phyloP scores from a whole-genome alignment of 495 filamentous ascomycete genomes.

The Usnea hakonensis region DNA sequence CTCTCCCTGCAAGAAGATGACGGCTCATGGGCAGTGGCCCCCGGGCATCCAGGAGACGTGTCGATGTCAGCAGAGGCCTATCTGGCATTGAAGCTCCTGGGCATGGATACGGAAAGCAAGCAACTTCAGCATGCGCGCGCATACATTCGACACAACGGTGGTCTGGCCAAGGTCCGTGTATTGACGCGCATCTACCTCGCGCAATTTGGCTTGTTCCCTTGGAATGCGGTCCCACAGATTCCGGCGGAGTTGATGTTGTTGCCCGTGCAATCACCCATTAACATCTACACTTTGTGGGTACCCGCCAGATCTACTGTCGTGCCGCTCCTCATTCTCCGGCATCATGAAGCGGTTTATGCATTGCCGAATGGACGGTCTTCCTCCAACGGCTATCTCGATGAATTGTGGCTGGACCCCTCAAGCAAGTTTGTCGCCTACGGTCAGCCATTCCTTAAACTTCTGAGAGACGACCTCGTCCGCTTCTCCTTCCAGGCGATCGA shows the following conservation, averaged over 20 bases:
- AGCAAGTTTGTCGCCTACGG: slow-evolving; percentile 28
- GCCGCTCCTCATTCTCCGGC: slow-evolving; percentile 30
- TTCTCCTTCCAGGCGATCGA: slow-evolving; percentile 27
- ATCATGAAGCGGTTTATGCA: slow-evolving; percentile 29
- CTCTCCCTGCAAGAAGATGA: slow-evolving; percentile 29
- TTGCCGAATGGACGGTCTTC: slow-evolving; percentile 28
- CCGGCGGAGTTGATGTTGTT: slow-evolving; percentile 34
- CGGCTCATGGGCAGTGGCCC: slow-evolving; percentile 35
- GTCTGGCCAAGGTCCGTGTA: slow-evolving; percentile 31
- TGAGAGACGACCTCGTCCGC: slow-evolving; percentile 12
- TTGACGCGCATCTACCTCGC: slow-evolving; percentile 33
- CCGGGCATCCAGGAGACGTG: slow-evolving; percentile 30
- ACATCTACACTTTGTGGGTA: slow-evolving; percentile 29
- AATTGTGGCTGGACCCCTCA: slow-evolving; percentile 28
- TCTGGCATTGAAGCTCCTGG: slow-evolving; percentile 34
- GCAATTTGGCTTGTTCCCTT: slow-evolving; percentile 35
- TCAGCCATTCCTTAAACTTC: slow-evolving; percentile 11
- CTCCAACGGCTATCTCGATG: slow-evolving; percentile 30
- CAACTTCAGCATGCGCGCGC: slow-evolving; percentile 26
- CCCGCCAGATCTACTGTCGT: slow-evolving; percentile 33
- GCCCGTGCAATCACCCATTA: slow-evolving; percentile 27
- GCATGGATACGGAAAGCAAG: slow-evolving; percentile 9
- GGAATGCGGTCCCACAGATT: slow-evolving; percentile 32
- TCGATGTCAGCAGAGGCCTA: slow-evolving; percentile 34
- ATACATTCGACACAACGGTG: slow-evolving; percentile 29